These are phyloP conservation scores for Nidula microcarpa DNA, from an alignment of 768 basidiomycete species.

Conservation along the genomic window DNA sequence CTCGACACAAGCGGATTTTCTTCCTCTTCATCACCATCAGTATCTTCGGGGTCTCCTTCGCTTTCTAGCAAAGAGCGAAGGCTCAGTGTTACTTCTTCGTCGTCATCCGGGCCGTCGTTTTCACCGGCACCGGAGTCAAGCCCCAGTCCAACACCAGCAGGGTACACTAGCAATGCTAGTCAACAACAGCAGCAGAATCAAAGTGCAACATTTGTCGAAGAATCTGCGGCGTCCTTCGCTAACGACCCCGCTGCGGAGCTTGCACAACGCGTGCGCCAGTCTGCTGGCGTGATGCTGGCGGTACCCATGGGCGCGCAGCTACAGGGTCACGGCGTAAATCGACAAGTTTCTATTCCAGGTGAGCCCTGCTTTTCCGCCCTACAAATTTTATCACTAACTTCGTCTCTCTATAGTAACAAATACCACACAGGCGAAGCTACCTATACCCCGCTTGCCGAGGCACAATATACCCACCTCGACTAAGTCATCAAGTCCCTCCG, in stretches of 20 bases:
- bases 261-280: constrained; percentile 46
- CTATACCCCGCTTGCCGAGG: constrained; percentile 33
- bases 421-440: constrained; percentile 27
- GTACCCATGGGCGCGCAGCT: constrained; percentile 37
- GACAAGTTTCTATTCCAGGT: constrained; percentile 14
- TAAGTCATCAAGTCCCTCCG: constrained; percentile 21
- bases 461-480: constrained; percentile 15
- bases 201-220: constrained; percentile 10
- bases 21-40: constrained; percentile 15
- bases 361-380: constrained; percentile 3
- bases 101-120: constrained; percentile 50
- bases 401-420: constrained; percentile 6
- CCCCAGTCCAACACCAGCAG: constrained; percentile 21
- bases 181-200: constrained; percentile 14
- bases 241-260: constrained; percentile 36
- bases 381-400: neutral
- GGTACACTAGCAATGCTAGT: constrained; percentile 17
- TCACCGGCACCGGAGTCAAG: constrained; percentile 44
- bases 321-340: constrained; percentile 18
- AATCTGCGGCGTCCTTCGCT: constrained; percentile 6
- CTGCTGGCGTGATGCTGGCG: constrained; percentile 54
- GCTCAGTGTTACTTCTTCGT: constrained; percentile 52
- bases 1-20: constrained; percentile 12
- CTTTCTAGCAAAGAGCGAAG: constrained; percentile 31
- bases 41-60: constrained; percentile 17